Percentiles rank a stretch among this genome's conserved stretches.
Evolutionary conservation across 2,329 filamentous ascomycete genomes (phyloP).

Genomic region (Alternaria brassicicola): DNA sequence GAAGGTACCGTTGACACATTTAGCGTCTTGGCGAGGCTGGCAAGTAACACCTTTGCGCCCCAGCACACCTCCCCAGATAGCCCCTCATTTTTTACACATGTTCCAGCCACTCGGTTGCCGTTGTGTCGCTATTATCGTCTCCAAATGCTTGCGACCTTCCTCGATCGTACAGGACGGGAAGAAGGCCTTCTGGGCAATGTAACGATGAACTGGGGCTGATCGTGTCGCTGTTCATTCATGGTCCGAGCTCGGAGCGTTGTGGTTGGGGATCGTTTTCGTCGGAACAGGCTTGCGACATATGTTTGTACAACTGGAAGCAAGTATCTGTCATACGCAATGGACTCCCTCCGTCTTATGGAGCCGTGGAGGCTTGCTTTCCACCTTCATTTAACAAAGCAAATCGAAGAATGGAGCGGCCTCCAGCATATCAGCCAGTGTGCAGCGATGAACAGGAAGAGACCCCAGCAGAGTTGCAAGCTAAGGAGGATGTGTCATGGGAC

Average conservation of each 20-base stretch:
- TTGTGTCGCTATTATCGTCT: conserved; percentile 29
- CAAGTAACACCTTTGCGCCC: conserved; percentile 26
- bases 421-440: conserved; percentile 35
- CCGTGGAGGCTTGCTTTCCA: conserved; percentile 3
- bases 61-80: conserved; percentile 25
- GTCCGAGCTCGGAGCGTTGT: conserved; percentile 31
- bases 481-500: conserved; percentile 32
- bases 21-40: conserved; percentile 32
- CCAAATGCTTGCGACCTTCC: conserved; percentile 30
- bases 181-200: conserved; percentile 17
- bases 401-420: conserved; percentile 31
- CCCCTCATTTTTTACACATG: conserved; percentile 20
- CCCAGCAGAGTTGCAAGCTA: conserved; percentile 27
- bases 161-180: conserved; percentile 23
- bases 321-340: conserved; percentile 9
- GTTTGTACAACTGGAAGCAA: conserved; percentile 13
- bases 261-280: conserved; percentile 10
- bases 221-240: conserved; percentile 29
- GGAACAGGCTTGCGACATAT: conserved; percentile 10
- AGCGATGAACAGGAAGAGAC: conserved; percentile 31
- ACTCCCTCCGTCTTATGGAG: conserved; percentile 2
- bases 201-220: conserved; percentile 15
- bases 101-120: conserved; percentile 26
- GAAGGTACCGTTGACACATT: conserved; percentile 27
- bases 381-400: neutral